Base-by-base conservation (phyloP, 108 stramenopile genomes). In the Epipyxis sp. region DNA sequence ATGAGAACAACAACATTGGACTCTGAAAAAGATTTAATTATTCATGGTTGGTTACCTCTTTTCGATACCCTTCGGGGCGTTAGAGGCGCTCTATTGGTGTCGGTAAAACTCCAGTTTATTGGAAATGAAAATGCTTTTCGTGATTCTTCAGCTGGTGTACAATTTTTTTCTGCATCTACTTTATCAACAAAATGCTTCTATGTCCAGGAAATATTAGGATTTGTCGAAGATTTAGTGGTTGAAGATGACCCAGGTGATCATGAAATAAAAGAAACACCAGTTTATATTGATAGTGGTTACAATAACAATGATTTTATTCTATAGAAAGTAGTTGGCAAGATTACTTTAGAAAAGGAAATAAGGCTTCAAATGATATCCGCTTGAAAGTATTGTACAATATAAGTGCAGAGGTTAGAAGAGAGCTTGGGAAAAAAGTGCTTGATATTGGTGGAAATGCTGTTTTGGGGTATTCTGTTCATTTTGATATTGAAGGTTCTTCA, bases 161-260 rank as follows among this genome's bases (percentile, higher is more conserved):
- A 92, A 59, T 82, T 98, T 39, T 95, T 97, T 69, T 91, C 94
- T 3, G 90, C 95, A 67, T 94, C 93, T 16, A 84, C 84, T 6
- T 80, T 97, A 25, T 94, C 95, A 79, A 88, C 87, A n/a, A 44
- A 59, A n/a, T 80, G 88, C 35, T 93, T 88, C 65, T 78, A 69
- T n/a, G 84, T 94, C 0, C 42, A 86, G 3, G 91, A 93, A 77
- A 86, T 96, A 1, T 90, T 95, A 86, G 97, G 95, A 0, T 93
- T 97, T 58, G 97, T 98, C 37, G 97, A 96, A 77, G 97, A 97
- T 76, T 82, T 98, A 42, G 92, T 97, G 1, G 96, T 96, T n/a
- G 94, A 94, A 34, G 93, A 94, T 44, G 97, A 98, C 87, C 94
- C 94, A 20, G n/a, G 95, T 96, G 86, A 96, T 90, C 82, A n/a